A percentile compares a stretch with the other conserved stretches of the same genome.
phyloP scores from a whole-genome alignment of 2,329 filamentous ascomycete species.

The Cytospora leucostoma region DNA sequence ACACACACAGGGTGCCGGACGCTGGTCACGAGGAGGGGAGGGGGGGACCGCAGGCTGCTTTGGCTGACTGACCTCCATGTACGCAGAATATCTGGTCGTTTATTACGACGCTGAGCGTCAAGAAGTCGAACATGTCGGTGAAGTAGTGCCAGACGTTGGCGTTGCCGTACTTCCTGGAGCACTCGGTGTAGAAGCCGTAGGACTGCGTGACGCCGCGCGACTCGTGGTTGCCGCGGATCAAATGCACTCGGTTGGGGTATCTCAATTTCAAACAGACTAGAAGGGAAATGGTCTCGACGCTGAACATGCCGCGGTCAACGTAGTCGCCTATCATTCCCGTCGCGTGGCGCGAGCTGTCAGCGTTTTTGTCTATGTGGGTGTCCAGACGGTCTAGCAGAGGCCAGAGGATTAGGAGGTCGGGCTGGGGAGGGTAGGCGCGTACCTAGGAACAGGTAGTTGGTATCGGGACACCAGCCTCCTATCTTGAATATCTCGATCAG shows the following conservation, averaged over 20 bases:
- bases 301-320: slow-evolving; percentile 97
- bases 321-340: slow-evolving; percentile 71
- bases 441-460: slow-evolving; percentile 98
- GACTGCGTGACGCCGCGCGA: slow-evolving; percentile 97
- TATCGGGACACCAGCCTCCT: slow-evolving; percentile 94
- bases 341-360: slow-evolving; percentile 16
- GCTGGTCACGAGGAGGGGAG: not conserved
- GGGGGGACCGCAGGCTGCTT: not conserved
- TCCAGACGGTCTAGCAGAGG: not conserved
- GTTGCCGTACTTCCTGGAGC: slow-evolving; percentile 96
- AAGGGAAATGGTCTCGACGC: slow-evolving; percentile 96
- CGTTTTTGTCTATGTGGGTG: slow-evolving; percentile 3
- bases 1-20: not conserved
- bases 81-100: slow-evolving; percentile 99
- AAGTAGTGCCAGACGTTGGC: slow-evolving; percentile 99
- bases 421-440: slow-evolving; percentile 30
- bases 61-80: slow-evolving; percentile 75
- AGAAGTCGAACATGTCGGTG: slow-evolving; percentile 99
- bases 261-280: slow-evolving; percentile 96
- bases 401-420: not conserved
- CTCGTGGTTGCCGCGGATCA: slow-evolving; percentile 98
- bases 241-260: slow-evolving; percentile 92
- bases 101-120: slow-evolving; percentile 95
- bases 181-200: slow-evolving; percentile 99
- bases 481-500: slow-evolving; percentile 99